phyloP scores from a whole-genome alignment of 805 yeast genomes.

The Jamesozyma piceae region DNA sequence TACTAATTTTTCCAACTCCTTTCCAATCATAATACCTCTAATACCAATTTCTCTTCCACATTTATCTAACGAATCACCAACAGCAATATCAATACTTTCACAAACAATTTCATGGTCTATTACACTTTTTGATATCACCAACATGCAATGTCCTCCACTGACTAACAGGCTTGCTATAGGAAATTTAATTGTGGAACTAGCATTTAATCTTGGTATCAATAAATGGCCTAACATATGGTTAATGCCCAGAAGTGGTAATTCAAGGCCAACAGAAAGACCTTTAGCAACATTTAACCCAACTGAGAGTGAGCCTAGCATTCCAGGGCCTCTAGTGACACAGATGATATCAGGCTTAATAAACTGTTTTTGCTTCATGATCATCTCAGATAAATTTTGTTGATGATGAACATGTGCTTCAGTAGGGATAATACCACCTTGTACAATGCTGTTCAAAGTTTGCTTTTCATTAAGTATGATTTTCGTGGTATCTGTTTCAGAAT shows the following conservation, averaged over 20 bases:
- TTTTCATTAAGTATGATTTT: slow-evolving; percentile 46
- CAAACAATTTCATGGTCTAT: slow-evolving; percentile 62
- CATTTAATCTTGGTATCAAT: slow-evolving; percentile 48
- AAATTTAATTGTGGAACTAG: slow-evolving; percentile 33
- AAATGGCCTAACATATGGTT: slow-evolving; percentile 96
- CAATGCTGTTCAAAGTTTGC: slow-evolving; percentile 53
- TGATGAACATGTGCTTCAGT: slow-evolving; percentile 77
- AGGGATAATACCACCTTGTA: slow-evolving; percentile 81
- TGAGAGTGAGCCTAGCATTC: slow-evolving; percentile 83
- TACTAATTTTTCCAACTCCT: slow-evolving; percentile 49
- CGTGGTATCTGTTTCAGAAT: slow-evolving; percentile 9
- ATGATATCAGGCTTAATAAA: slow-evolving; percentile 50
- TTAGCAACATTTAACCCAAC: slow-evolving; percentile 79
- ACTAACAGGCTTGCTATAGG: slow-evolving; percentile 73
- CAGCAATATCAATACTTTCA: slow-evolving; percentile 78
- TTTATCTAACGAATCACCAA: slow-evolving; percentile 89
- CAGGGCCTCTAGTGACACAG: slow-evolving; percentile 93
- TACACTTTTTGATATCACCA: slow-evolving; percentile 56
- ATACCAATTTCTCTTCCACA: slow-evolving; percentile 82
- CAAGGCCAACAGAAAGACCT: slow-evolving; percentile 74
- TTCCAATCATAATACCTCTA: slow-evolving; percentile 76
- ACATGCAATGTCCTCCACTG: slow-evolving; percentile 92
- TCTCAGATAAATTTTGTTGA: slow-evolving; percentile 43
- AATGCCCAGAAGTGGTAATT: slow-evolving; percentile 73
- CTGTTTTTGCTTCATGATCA: slow-evolving; percentile 39